Evolutionary conservation across 495 filamentous ascomycete genomes (phyloP), one percentile per base, ranked within the genome.

Genomic region (Xylaria sp.): DNA sequence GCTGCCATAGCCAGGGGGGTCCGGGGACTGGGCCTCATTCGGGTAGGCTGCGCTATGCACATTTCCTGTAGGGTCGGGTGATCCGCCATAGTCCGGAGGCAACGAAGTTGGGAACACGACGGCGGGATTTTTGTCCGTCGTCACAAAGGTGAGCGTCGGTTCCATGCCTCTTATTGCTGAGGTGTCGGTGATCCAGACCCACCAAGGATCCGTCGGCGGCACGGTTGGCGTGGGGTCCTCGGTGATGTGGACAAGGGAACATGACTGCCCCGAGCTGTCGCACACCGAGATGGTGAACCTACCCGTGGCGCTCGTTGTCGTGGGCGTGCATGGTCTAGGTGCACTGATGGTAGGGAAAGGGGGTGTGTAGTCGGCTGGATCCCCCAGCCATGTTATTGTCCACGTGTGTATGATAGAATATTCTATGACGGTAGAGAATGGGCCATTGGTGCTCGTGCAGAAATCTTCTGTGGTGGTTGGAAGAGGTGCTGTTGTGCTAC

Each of bases 111-210:
- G 72, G 68, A 77, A 85, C 11, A 85, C 76, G 41, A 86, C 82
- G 41, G 81, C 81, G 1, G 84, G 84, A 55, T 86, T 86, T 70
- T 85, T 86, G 61, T 85, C 84, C 12, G 84, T 86, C 15, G 83
- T 84, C 52, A 82, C 61, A 48, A 84, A 76, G 15, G 75, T 80
- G 48, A 85, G 67, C 11, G 80, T 80, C 33, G 62, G 61, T 11
- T 67, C 61, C 37, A 44, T 68, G 0, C 70, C 61, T n/a, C 72
- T 75, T 3, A 72, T 71, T 6, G 67, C 72, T 1, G 73, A 75
- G 1, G 65, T 48, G 11, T 73, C 68, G 15, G 57, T 68, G 17
- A 53, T 64, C 61, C 61, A 64, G 41, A 55, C 31, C 46, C 48
- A 67, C 64, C 64, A 67, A 29, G 64, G 64, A 3, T 76, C 71